These are phyloP conservation scores for Erigeron canadensis DNA, from an alignment of 129 eudicot species.

Conservation along the genomic window DNA sequence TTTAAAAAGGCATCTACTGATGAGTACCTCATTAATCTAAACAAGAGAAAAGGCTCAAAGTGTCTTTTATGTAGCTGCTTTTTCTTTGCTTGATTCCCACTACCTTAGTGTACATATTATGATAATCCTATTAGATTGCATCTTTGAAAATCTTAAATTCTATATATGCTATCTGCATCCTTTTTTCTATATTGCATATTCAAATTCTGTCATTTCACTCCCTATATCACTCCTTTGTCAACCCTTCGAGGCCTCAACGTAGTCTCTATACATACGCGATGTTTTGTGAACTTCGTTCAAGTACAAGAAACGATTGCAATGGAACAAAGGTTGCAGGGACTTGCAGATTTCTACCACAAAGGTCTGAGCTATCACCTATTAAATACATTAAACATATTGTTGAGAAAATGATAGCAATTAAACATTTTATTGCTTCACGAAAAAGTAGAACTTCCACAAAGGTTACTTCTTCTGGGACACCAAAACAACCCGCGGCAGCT, in stretches of 20 bases:
- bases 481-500: constrained; percentile 36
- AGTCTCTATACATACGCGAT: constrained; percentile 22
- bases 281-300: constrained; percentile 24
- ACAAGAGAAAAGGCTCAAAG: constrained; percentile 31
- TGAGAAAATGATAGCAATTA: constrained; percentile 31
- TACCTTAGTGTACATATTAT: constrained; percentile 30
- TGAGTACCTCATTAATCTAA: constrained; percentile 44
- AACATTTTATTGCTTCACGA: constrained; percentile 22
- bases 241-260: too few species aligned
- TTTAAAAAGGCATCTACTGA: constrained; percentile 17
- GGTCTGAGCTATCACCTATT: constrained; percentile 27
- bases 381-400: constrained; percentile 42
- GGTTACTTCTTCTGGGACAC: constrained; percentile 38
- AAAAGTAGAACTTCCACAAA: constrained; percentile 28
- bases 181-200: not conserved
- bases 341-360: constrained; percentile 48
- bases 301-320: constrained; percentile 23
- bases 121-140: constrained; percentile 35
- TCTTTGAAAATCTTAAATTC: constrained; percentile 31
- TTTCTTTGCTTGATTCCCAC: constrained; percentile 38
- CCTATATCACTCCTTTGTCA: not conserved
- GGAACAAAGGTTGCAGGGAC: constrained; percentile 27
- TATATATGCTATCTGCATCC: constrained; percentile 7
- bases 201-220: constrained; percentile 14
- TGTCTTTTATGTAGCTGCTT: constrained; percentile 31